phyloP scores from a whole-genome alignment of 441 rosid species.

The Manihot esculenta region DNA sequence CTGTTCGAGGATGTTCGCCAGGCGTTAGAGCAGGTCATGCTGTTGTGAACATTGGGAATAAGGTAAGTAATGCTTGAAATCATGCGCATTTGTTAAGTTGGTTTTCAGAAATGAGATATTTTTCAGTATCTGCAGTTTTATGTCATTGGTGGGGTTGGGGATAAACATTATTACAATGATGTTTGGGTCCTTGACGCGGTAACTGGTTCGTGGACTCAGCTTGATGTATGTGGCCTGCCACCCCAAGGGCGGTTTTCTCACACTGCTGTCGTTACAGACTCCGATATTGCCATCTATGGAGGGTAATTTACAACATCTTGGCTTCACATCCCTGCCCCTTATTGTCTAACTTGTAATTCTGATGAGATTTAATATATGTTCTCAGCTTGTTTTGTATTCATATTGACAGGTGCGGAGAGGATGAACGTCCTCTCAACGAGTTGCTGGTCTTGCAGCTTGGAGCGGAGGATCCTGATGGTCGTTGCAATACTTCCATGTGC shows the following conservation, averaged over 20 bases:
- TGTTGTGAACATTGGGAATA: constrained; percentile 50
- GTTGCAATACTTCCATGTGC: constrained; percentile 37
- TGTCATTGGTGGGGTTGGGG: constrained; percentile 73
- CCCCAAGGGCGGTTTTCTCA: constrained; percentile 84
- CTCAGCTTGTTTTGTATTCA: not conserved
- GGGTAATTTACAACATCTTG: constrained; percentile 39
- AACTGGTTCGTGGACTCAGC: constrained; percentile 48
- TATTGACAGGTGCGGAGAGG: constrained; percentile 62
- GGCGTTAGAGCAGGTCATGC: constrained; percentile 78
- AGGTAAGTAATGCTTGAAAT: constrained; percentile 39
- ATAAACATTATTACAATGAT: constrained; percentile 63
- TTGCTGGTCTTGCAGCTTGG: constrained; percentile 58
- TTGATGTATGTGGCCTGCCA: constrained; percentile 51
- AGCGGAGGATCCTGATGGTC: constrained; percentile 37
- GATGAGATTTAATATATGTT: not conserved
- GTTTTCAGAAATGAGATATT: not conserved
- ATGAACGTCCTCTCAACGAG: constrained; percentile 71
- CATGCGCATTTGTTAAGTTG: not conserved
- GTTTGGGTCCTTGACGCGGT: constrained; percentile 59
- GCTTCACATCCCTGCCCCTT: not conserved
- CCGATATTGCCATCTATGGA: constrained; percentile 57
- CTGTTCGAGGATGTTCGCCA: constrained; percentile 51
- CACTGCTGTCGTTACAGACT: constrained; percentile 48
- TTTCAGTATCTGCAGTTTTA: constrained; percentile 43
- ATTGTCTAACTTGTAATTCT: not conserved